Conservation (phyloP, 2,329 filamentous ascomycete species). For the Aspergillus brasiliensis region DNA sequence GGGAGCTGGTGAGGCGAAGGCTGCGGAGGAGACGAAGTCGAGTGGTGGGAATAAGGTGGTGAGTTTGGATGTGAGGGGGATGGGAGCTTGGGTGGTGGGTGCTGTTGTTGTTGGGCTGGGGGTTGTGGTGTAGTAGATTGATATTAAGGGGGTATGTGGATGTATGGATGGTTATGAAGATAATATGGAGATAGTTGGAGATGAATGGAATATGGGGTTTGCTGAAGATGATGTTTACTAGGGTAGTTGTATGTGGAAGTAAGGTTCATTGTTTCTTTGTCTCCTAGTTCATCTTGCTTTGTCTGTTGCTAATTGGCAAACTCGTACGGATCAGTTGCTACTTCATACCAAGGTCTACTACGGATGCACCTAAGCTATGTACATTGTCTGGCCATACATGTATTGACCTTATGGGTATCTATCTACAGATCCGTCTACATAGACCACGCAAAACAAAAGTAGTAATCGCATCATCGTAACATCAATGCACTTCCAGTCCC, state of each 20-base stretch:
- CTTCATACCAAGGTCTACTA: neutral
- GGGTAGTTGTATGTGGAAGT: neutral
- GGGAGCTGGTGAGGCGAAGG: neutral
- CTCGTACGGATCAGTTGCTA: neutral
- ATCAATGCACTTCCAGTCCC: constrained; percentile 38
- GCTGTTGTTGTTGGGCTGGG: neutral
- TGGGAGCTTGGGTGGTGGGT: neutral
- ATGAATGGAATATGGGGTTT: neutral
- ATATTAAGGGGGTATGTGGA: neutral
- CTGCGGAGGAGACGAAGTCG: neutral
- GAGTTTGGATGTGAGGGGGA: neutral
- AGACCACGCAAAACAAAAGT: neutral
- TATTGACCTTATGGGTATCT: neutral
- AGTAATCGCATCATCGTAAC: neutral
- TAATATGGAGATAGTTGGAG: neutral
- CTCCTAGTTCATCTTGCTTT: no score
- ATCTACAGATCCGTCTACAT: neutral
- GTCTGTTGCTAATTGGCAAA: neutral
- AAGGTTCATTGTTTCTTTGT: no score
- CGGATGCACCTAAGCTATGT: neutral
- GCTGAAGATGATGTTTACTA: neutral
- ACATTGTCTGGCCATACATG: neutral
- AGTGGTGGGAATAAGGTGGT: neutral
- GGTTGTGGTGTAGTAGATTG: neutral
- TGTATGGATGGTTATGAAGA: neutral